A percentile compares a stretch with the other conserved stretches of the same genome.
Evolutionary conservation across 2,329 filamentous ascomycete species (phyloP).

Genomic region (Neophaeococcomyces mojaviensis): DNA sequence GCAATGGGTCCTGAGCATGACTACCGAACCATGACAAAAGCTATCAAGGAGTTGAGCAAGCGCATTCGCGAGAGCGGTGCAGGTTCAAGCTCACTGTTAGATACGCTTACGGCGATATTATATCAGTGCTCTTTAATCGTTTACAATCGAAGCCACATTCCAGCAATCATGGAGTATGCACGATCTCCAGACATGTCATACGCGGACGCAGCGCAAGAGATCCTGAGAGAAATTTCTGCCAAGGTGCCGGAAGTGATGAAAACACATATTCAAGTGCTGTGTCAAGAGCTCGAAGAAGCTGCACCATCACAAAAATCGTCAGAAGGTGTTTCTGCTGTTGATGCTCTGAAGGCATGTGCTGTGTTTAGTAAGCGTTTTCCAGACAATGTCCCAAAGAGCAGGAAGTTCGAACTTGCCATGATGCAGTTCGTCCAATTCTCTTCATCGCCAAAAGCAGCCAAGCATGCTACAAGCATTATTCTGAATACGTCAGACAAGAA

Average conservation of each 20-base stretch:
- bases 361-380: conserved; percentile 84
- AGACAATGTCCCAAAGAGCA: conserved; percentile 71
- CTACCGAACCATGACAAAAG: conserved; percentile 82
- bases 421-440: conserved; percentile 78
- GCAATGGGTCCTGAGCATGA: conserved; percentile 79
- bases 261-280: conserved; percentile 83
- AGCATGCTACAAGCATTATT: conserved; percentile 88
- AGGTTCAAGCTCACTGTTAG: conserved; percentile 49
- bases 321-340: conserved; percentile 69
- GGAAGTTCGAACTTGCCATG: conserved; percentile 73
- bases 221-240: conserved; percentile 86
- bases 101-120: conserved; percentile 73
- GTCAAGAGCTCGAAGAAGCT: conserved; percentile 73
- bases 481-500: conserved; percentile 69
- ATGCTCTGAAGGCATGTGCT: conserved; percentile 88
- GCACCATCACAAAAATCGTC: conserved; percentile 61
- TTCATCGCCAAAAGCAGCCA: conserved; percentile 72
- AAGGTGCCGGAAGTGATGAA: conserved; percentile 86
- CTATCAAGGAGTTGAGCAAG: conserved; percentile 82
- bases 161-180: conserved; percentile 80
- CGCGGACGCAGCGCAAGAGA: conserved; percentile 71
- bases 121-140: conserved; percentile 78
- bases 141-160: conserved; percentile 90
- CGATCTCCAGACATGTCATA: conserved; percentile 74
- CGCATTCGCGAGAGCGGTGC: conserved; percentile 61